Percentiles rank a stretch among this genome's conserved stretches.
These are phyloP conservation scores for Lipomyces sp. DNA, from an alignment of 805 yeast species.

Conservation along the genomic window DNA sequence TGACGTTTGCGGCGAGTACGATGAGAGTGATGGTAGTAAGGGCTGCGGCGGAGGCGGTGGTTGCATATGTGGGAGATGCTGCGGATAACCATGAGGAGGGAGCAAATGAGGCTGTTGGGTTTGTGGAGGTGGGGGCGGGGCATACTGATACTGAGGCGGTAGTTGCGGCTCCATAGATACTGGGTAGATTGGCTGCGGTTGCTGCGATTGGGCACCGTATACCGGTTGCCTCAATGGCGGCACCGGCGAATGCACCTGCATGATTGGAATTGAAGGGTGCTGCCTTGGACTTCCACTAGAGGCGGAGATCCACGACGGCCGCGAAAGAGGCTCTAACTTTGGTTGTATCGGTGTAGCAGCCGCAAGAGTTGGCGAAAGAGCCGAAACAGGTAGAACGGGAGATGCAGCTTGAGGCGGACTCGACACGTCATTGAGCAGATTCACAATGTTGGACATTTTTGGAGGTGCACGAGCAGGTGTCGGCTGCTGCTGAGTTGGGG, in stretches of 20 bases:
- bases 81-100: conserved; percentile 10
- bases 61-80: conserved; percentile 3
- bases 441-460: conserved; percentile 26
- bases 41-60: conserved; percentile 19
- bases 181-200: conserved; percentile 3
- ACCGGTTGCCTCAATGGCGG: neutral
- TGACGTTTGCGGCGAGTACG: conserved; percentile 4
- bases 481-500: conserved; percentile 9
- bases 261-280: neutral
- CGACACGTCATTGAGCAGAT: conserved; percentile 23
- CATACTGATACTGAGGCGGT: neutral
- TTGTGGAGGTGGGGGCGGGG: conserved; percentile 2
- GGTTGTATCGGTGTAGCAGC: conserved; percentile 7
- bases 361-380: neutral
- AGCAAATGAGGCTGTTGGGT: conserved; percentile 6
- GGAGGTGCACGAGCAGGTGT: conserved; percentile 21
- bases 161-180: neutral
- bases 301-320: conserved; percentile 5
- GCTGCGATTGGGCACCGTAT: conserved; percentile 1
- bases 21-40: conserved; percentile 3
- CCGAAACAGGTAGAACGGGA: conserved; percentile 1
- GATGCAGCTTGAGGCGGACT: neutral
- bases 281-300: conserved; percentile 3
- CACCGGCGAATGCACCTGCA: conserved; percentile 3
- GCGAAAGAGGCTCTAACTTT: neutral